A percentile compares a stretch with the other conserved stretches of the same genome.
Evolutionary conservation across 495 filamentous ascomycete species (phyloP).

Genomic region (Penicillium odoratum): DNA sequence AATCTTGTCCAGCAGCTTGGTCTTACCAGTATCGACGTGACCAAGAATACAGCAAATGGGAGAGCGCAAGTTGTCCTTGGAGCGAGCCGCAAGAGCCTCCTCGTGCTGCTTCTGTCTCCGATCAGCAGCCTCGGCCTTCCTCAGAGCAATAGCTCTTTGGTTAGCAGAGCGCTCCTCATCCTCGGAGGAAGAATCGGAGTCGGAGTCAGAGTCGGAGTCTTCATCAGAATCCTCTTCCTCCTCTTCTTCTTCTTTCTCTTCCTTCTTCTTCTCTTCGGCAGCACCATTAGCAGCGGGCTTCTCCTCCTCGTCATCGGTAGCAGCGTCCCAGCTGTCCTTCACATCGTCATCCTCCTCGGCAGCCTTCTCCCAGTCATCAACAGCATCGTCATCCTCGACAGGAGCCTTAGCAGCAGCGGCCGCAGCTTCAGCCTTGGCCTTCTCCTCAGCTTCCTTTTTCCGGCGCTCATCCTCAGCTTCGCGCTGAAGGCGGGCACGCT

Average conservation of each 20-base stretch:
- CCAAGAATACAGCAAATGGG: slow-evolving; percentile 99
- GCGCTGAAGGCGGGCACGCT: slow-evolving; percentile 58
- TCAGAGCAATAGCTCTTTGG: slow-evolving; percentile 64
- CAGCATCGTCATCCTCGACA: slow-evolving; percentile 56
- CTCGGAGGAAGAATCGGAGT: slow-evolving; percentile 59
- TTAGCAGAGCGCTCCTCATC: slow-evolving; percentile 71
- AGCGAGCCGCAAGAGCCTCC: slow-evolving; percentile 87
- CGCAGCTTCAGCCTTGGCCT: slow-evolving; percentile 58
- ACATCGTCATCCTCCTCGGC: slow-evolving; percentile 75
- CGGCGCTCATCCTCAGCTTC: slow-evolving; percentile 73
- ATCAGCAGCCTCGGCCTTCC: slow-evolving; percentile 89
- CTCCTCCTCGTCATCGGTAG: slow-evolving; percentile 72
- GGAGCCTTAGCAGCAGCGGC: slow-evolving; percentile 60
- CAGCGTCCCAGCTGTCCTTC: slow-evolving; percentile 95
- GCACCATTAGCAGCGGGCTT: slow-evolving; percentile 33
- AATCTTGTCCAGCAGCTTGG: slow-evolving; percentile 97
- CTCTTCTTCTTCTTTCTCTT: slow-evolving; percentile 29
- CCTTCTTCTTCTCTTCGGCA: slow-evolving; percentile 20
- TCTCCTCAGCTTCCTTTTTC: slow-evolving; percentile 63
- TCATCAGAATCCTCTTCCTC: slow-evolving; percentile 49
- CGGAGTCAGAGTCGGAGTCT: slow-evolving; percentile 55
- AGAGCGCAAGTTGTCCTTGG: slow-evolving; percentile 90
- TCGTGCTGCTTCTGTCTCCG: slow-evolving; percentile 85
- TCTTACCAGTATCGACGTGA: slow-evolving; percentile 99
- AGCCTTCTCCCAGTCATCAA: slow-evolving; percentile 89